phyloP scores from a whole-genome alignment of 306 rosid genomes.

The Betula pendula region DNA sequence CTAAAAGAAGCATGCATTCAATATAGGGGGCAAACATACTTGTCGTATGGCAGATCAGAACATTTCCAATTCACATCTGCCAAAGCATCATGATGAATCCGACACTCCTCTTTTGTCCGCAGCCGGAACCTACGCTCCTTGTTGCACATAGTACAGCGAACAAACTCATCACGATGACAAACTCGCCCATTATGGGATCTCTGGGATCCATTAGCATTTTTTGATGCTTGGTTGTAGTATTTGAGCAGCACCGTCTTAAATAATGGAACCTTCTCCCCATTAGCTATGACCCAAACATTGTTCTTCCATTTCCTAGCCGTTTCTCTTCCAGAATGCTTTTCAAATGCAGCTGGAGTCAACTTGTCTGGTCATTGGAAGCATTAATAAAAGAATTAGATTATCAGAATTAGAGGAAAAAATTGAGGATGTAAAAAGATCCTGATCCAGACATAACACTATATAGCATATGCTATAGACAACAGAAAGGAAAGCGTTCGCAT shows the following conservation, averaged over 20 bases:
- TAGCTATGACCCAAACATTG: slow-evolving; percentile 83
- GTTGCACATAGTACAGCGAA: slow-evolving; percentile 69
- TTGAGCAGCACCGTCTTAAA: slow-evolving; percentile 86
- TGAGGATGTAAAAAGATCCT: neutral
- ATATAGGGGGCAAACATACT: slow-evolving; percentile 49
- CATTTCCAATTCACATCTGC: slow-evolving; percentile 83
- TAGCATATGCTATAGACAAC: slow-evolving; percentile 14
- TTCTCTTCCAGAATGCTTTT: slow-evolving; percentile 98
- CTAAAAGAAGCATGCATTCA: neutral
- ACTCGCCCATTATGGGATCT: slow-evolving; percentile 68
- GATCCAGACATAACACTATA: slow-evolving; percentile 5
- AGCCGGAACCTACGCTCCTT: slow-evolving; percentile 93
- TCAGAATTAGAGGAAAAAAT: slow-evolving; percentile 17
- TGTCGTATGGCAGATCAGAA: slow-evolving; percentile 82
- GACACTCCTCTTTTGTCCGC: slow-evolving; percentile 88
- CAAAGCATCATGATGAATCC: slow-evolving; percentile 83
- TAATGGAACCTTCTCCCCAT: slow-evolving; percentile 89
- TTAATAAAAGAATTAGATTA: slow-evolving; percentile 15
- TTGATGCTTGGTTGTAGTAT: slow-evolving; percentile 78
- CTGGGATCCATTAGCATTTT: slow-evolving; percentile 59
- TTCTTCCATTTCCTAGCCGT: slow-evolving; percentile 98
- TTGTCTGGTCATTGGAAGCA: slow-evolving; percentile 50
- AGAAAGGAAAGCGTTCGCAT: slow-evolving; percentile 10
- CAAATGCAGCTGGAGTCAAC: slow-evolving; percentile 92
- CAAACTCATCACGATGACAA: slow-evolving; percentile 89